Conservation (phyloP, 2,329 filamentous ascomycete genomes). For the Neoarthrinium moseri region DNA sequence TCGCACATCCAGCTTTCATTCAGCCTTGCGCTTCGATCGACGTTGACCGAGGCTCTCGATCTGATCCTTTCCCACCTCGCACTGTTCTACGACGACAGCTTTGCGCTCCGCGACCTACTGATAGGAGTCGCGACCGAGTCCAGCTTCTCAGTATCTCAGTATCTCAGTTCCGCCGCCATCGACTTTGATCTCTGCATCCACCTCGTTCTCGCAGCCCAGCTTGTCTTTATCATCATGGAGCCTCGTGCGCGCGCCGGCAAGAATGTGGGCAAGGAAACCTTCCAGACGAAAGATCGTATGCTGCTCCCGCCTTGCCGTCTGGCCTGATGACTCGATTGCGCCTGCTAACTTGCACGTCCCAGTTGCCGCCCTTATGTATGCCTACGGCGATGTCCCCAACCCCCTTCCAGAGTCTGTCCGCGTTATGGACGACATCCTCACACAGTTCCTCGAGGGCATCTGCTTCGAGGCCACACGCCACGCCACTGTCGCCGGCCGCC, state of each 20-base stretch:
- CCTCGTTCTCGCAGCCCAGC: no score
- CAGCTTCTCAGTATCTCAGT: no score
- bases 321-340: neutral
- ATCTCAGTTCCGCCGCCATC: no score
- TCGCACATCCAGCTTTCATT: no score
- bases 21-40: no score
- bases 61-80: no score
- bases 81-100: no score
- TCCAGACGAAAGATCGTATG: slow-evolving; percentile 69
- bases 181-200: no score
- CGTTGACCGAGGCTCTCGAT: no score
- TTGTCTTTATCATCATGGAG: slow-evolving; percentile 57
- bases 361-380: slow-evolving; percentile 76
- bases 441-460: slow-evolving; percentile 93
- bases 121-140: no score
- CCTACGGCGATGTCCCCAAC: slow-evolving; percentile 74
- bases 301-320: slow-evolving; percentile 13
- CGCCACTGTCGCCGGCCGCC: slow-evolving; percentile 81
- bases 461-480: slow-evolving; percentile 86
- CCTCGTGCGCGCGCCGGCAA: slow-evolving; percentile 74
- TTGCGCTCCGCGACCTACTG: no score
- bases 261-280: slow-evolving; percentile 82
- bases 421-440: slow-evolving; percentile 90
- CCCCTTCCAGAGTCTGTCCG: slow-evolving; percentile 82
- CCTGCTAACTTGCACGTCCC: slow-evolving; percentile 13